Conservation (phyloP, 768 basidiomycete species). For the Epithele typhae region DNA sequence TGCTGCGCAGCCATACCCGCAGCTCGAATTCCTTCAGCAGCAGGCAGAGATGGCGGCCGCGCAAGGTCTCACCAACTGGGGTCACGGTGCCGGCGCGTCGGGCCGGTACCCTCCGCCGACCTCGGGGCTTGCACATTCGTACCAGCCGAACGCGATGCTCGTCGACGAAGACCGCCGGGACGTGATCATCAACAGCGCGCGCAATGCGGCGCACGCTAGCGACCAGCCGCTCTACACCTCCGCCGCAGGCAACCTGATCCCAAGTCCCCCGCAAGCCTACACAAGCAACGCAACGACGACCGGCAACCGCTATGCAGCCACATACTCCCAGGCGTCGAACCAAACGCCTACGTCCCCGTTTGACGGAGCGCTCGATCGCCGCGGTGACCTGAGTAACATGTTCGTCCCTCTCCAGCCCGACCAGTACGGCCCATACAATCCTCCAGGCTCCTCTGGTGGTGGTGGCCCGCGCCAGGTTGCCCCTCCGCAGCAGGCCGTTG, state of each 20-base stretch:
- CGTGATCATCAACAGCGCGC: conserved; percentile 77
- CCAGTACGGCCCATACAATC: conserved; percentile 57
- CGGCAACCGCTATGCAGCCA: conserved; percentile 58
- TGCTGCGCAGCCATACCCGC: conserved; percentile 79
- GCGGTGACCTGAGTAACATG: conserved; percentile 62
- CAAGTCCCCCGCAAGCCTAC: conserved; percentile 77
- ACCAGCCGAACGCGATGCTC: conserved; percentile 53
- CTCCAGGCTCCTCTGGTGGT: conserved; percentile 26
- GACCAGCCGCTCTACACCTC: conserved; percentile 43
- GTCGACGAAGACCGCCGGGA: conserved; percentile 72
- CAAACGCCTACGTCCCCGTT: conserved; percentile 34
- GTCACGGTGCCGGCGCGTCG: conserved; percentile 19
- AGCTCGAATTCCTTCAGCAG: conserved; percentile 88
- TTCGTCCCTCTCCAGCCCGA: conserved; percentile 85
- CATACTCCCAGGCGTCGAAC: conserved; percentile 41
- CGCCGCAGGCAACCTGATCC: conserved; percentile 45
- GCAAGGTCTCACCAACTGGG: conserved; percentile 58
- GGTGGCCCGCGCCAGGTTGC: conserved; percentile 41
- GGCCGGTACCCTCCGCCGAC: conserved; percentile 59
- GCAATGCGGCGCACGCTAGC: conserved; percentile 48
- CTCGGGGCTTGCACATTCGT: conserved; percentile 60
- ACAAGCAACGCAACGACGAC: conserved; percentile 44
- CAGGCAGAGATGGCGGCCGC: conserved; percentile 81
- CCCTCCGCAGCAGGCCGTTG: conserved; percentile 47
- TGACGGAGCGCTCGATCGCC: conserved; percentile 60